Evolutionary conservation across 2,329 filamentous ascomycete species (phyloP).

Genomic region (Neofusicoccum parvum): DNA sequence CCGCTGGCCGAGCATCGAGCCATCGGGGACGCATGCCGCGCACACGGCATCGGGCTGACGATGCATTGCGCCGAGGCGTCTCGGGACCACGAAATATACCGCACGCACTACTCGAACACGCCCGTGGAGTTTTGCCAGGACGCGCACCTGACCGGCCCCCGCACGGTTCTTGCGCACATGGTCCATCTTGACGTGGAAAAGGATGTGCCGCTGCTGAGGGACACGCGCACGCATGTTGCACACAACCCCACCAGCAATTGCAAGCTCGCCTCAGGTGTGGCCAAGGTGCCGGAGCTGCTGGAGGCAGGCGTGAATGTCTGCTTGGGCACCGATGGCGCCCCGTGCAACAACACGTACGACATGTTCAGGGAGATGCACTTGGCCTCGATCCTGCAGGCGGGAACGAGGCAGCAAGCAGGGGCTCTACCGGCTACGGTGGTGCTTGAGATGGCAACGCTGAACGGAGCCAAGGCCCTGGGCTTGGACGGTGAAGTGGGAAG

Average conservation of each 20-base stretch:
- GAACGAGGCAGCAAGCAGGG: conserved; percentile 25
- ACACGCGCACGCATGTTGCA: conserved; percentile 32
- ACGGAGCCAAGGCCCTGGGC: conserved; percentile 30
- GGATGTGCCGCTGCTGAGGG: conserved; percentile 44
- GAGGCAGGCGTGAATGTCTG: conserved; percentile 12
- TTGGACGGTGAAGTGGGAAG: conserved; percentile 43
- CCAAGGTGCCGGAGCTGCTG: conserved; percentile 28
- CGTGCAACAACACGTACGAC: conserved; percentile 36
- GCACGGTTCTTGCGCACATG: conserved; percentile 31
- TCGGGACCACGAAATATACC: conserved; percentile 42
- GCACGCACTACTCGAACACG: conserved; percentile 42
- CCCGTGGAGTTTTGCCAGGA: conserved; percentile 35
- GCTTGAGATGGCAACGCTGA: conserved; percentile 31
- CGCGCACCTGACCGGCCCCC: conserved; percentile 42
- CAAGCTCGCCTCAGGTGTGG: conserved; percentile 30
- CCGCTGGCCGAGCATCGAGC: conserved; percentile 41
- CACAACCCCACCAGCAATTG: conserved; percentile 32
- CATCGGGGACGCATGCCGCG: conserved; percentile 45
- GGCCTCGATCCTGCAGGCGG: conserved; percentile 28
- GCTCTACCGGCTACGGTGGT: conserved; percentile 27
- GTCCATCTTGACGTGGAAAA: conserved; percentile 49
- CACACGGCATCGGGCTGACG: conserved; percentile 48
- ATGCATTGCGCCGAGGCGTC: conserved; percentile 52
- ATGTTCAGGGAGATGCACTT: conserved; percentile 34
- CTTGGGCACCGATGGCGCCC: conserved; percentile 31